Percentiles rank a stretch among this genome's conserved stretches.
phyloP scores from a whole-genome alignment of 108 stramenopile genomes.

The Skeletonema menzelii region DNA sequence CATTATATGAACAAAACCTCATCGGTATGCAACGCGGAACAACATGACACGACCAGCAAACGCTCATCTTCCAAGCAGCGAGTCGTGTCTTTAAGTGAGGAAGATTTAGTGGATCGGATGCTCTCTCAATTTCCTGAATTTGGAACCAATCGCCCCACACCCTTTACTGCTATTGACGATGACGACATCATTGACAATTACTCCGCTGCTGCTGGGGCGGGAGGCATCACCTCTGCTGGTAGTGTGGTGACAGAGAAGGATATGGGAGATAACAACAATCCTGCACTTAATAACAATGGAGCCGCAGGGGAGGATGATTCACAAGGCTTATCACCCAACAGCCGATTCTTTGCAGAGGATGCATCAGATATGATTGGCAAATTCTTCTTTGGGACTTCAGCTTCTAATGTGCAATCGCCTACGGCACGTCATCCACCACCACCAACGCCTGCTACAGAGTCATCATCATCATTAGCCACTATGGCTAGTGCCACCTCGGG shows the following conservation, averaged over 20 bases:
- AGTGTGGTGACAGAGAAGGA: background rate
- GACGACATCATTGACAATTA: slow-evolving; percentile 13
- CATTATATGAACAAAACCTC: background rate
- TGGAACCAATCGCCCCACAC: slow-evolving; percentile 48
- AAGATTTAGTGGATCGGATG: slow-evolving; percentile 64
- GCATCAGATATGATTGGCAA: slow-evolving; percentile 39
- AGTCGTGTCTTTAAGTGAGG: slow-evolving; percentile 42
- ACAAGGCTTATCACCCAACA: slow-evolving; percentile 7
- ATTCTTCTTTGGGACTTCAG: slow-evolving; percentile 36
- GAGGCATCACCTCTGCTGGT: background rate
- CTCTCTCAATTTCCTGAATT: slow-evolving; percentile 78
- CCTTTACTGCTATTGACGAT: slow-evolving; percentile 32
- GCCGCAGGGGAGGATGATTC: background rate
- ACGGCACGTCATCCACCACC: background rate
- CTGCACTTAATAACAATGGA: background rate
- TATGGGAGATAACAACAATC: background rate
- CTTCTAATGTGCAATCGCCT: background rate
- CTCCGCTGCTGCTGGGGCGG: background rate
- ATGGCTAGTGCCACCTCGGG: background rate
- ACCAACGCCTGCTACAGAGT: background rate
- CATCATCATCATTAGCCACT: background rate
- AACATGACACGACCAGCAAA: background rate
- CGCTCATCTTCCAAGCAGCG: slow-evolving; percentile 5
- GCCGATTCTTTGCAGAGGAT: slow-evolving; percentile 34
- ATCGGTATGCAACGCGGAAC: background rate